Percentiles rank a stretch among this genome's conserved stretches.
These are phyloP conservation scores for Loxodes magnus DNA, from an alignment of 73 alveolate genomes.

Conservation along the genomic window DNA sequence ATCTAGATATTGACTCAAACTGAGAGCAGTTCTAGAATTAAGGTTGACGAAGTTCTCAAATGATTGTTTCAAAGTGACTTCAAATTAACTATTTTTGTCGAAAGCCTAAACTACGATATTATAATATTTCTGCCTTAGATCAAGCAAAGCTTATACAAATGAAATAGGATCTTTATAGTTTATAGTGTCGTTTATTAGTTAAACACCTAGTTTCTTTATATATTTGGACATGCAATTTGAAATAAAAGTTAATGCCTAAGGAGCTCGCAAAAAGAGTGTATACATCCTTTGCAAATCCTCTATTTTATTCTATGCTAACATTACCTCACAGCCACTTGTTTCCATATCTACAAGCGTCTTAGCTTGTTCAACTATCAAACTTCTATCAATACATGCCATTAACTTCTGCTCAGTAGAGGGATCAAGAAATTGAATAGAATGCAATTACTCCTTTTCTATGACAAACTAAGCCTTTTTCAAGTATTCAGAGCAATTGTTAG, in stretches of 20 bases:
- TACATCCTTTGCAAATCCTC: slow-evolving; percentile 32
- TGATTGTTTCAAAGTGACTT: slow-evolving; percentile 23
- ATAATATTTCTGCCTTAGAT: slow-evolving; percentile 29
- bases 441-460: slow-evolving; percentile 37
- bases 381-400: slow-evolving; percentile 17
- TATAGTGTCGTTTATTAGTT: slow-evolving; percentile 11
- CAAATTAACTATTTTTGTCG: slow-evolving; percentile 24
- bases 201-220: slow-evolving; percentile 22
- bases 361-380: slow-evolving; percentile 25
- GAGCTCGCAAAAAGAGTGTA: slow-evolving; percentile 23
- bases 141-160: slow-evolving; percentile 20
- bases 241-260: slow-evolving; percentile 4
- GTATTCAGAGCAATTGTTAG: slow-evolving; percentile 28
- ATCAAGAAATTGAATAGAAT: slow-evolving; percentile 20
- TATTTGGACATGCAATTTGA: slow-evolving; percentile 10
- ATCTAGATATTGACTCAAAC: slow-evolving; percentile 31
- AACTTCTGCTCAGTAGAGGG: slow-evolving; percentile 25
- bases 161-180: slow-evolving; percentile 10
- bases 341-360: slow-evolving; percentile 30
- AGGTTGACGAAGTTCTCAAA: slow-evolving; percentile 30
- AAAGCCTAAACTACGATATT: slow-evolving; percentile 22
- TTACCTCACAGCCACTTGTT: slow-evolving; percentile 19
- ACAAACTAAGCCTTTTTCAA: slow-evolving; percentile 23
- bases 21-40: slow-evolving; percentile 24
- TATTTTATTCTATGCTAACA: slow-evolving; percentile 18